Percentiles rank a stretch among this genome's conserved stretches.
These are phyloP conservation scores for Bipolaris sorokiniana DNA, from an alignment of 2,329 filamentous ascomycete genomes.

Conservation along the genomic window DNA sequence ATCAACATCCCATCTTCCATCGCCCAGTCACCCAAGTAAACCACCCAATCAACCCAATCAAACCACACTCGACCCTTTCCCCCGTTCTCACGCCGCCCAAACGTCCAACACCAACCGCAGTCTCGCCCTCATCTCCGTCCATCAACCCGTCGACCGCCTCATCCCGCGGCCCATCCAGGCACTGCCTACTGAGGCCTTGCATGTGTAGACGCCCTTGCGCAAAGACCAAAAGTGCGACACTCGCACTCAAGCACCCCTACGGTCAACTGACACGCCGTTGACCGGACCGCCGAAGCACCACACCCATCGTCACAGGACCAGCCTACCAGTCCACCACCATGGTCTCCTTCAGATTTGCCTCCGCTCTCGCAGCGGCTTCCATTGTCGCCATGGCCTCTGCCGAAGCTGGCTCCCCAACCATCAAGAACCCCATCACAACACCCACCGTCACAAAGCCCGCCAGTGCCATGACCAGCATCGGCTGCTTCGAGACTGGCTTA, in stretches of 20 bases:
- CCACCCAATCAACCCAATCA: background rate
- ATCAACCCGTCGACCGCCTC: slow-evolving; percentile 10
- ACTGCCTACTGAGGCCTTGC: slow-evolving; percentile 24
- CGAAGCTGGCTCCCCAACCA: slow-evolving; percentile 19
- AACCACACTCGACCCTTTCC: too few relatives aligned
- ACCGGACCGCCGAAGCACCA: slow-evolving; percentile 22
- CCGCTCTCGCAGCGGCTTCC: slow-evolving; percentile 42
- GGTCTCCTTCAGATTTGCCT: slow-evolving; percentile 41
- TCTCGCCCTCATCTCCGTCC: background rate
- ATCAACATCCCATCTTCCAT: background rate
- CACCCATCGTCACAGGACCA: slow-evolving; percentile 9
- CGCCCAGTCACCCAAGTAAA: background rate
- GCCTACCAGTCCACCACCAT: slow-evolving; percentile 31
- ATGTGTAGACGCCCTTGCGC: slow-evolving; percentile 28
- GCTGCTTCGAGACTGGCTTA: slow-evolving; percentile 60
- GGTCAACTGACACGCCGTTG: slow-evolving; percentile 19
- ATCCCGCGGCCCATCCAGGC: slow-evolving; percentile 1
- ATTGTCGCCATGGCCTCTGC: slow-evolving; percentile 37
- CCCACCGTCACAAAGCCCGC: slow-evolving; percentile 39
- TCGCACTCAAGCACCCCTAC: slow-evolving; percentile 1
- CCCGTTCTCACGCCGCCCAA: background rate
- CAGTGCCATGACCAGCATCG: slow-evolving; percentile 46
- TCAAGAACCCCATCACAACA: slow-evolving; percentile 37
- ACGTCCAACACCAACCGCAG: slow-evolving; percentile 5
- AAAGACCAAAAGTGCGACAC: slow-evolving; percentile 35